Base-by-base conservation (phyloP, 2,329 filamentous ascomycete species). In the Colletotrichum higginsianum region DNA sequence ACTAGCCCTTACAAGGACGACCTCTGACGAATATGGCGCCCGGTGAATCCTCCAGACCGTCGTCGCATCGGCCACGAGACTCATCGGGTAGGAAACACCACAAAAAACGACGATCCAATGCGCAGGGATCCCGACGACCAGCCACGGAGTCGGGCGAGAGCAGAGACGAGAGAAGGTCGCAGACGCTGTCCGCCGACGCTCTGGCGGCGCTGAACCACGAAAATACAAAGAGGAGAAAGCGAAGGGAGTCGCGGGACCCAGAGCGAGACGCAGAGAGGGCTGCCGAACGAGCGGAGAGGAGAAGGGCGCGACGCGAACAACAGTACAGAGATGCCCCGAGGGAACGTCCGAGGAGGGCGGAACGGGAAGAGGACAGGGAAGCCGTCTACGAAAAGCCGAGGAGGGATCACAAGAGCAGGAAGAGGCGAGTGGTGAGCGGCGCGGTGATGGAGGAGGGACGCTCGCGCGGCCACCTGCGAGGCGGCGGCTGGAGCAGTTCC, bases 341-440 rank as follows among this genome's bases (percentile, higher is more conserved):
- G 18, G 60, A 64, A 15, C 56, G 53, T 15, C 60, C 73, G 30
- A 63, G 70, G 46, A 60, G 49, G 73, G 76, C 53, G 61, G 69
- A 61, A 66, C 76, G 55, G 64, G 77, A 73, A 69, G 80, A 65
- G 72, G 76, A 70, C 75, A 76, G 47, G 62, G 77, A 72, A 72
- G 75, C 63, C 73, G 76, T 65, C 75, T 82, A 72, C 71, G 57
- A 81, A 42, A 76, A 78, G 55, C 79, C 82, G 13, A 79, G 81
- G 50, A 84, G 75, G 73, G 80, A 79, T 16, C 78, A 78, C 63
- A 82, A 82, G 61, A 80, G 80, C 52, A 87, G 86, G 74, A 89
- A 90, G 77, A 86, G 86, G 67, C 84, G 92, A 72, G 85, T 93
- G n/a, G 91, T 92, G 23, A 94, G 92, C 73, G 92, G 92, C 23